A percentile compares a stretch with the other conserved stretches of the same genome.
phyloP scores from a whole-genome alignment of 2,329 filamentous ascomycete genomes.

The Aspergillus carbonarius region DNA sequence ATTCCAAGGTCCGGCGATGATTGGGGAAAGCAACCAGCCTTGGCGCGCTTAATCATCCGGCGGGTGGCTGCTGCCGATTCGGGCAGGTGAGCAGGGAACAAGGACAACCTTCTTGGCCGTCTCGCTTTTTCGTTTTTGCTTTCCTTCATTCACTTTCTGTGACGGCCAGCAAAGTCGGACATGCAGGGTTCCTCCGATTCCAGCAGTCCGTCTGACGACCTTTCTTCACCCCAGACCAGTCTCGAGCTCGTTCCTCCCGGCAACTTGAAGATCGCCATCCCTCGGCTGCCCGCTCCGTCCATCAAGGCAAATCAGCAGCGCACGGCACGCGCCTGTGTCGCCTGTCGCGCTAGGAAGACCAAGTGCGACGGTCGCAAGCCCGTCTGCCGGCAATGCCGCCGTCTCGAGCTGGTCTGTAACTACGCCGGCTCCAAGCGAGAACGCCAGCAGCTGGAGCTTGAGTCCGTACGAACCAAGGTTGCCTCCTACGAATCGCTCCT shows the following conservation, averaged over 20 bases:
- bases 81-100: no score
- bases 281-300: background rate
- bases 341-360: slow-evolving; percentile 19
- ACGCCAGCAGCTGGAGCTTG: slow-evolving; percentile 11
- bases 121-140: background rate
- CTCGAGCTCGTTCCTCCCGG: background rate
- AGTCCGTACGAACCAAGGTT: slow-evolving; percentile 5
- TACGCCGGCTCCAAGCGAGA: slow-evolving; percentile 20
- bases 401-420: slow-evolving; percentile 8
- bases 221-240: background rate
- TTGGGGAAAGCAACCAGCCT: no score
- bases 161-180: background rate
- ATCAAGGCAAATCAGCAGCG: slow-evolving; percentile 4
- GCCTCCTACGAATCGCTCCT: slow-evolving; percentile 17
- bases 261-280: slow-evolving; percentile 5
- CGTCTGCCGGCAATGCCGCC: slow-evolving; percentile 14
- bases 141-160: background rate
- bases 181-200: slow-evolving; percentile 1
- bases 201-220: background rate
- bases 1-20: no score
- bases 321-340: slow-evolving; percentile 16
- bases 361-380: slow-evolving; percentile 22
- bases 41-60: no score
- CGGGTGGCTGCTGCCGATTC: no score
- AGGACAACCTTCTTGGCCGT: no score